Conservation (phyloP, 768 basidiomycete genomes). For the Lactarius hatsudake region DNA sequence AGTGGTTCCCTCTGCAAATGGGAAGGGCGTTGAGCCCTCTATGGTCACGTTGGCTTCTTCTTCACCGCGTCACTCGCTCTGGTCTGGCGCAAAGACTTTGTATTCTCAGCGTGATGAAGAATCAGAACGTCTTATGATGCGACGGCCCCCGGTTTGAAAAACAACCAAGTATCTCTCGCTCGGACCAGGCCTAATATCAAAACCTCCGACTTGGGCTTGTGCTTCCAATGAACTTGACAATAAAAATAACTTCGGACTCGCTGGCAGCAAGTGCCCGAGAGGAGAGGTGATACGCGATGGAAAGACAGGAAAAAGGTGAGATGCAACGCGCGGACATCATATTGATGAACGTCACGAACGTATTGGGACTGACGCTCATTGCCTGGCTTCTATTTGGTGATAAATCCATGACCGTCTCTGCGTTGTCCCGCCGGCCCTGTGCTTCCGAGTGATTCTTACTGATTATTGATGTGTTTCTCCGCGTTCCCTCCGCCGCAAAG, state of each 20-base stretch:
- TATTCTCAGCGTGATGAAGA: not conserved
- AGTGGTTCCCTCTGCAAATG: not conserved
- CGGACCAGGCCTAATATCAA: not conserved
- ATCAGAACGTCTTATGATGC: not conserved
- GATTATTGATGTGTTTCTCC: not conserved
- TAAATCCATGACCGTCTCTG: not conserved
- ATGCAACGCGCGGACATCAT: not conserved
- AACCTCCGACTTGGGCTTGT: not conserved
- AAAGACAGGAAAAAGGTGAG: not conserved
- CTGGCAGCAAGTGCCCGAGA: not conserved
- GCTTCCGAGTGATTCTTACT: constrained; percentile 5
- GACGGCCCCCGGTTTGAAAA: not conserved
- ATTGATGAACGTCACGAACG: not conserved
- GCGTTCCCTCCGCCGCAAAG: constrained; percentile 12
- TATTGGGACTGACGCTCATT: constrained; percentile 1
- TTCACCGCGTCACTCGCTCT: not conserved
- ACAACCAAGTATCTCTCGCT: not conserved
- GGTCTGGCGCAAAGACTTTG: not conserved
- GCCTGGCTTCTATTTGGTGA: constrained; percentile 4
- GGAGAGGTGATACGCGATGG: not conserved
- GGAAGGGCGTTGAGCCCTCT: not conserved
- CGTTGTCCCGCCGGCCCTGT: not conserved
- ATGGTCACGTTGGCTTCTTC: not conserved
- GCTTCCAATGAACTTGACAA: not conserved
- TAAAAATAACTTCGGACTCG: not conserved